These are phyloP conservation scores for Pholiota conissans DNA, from an alignment of 768 basidiomycete species.

Conservation along the genomic window DNA sequence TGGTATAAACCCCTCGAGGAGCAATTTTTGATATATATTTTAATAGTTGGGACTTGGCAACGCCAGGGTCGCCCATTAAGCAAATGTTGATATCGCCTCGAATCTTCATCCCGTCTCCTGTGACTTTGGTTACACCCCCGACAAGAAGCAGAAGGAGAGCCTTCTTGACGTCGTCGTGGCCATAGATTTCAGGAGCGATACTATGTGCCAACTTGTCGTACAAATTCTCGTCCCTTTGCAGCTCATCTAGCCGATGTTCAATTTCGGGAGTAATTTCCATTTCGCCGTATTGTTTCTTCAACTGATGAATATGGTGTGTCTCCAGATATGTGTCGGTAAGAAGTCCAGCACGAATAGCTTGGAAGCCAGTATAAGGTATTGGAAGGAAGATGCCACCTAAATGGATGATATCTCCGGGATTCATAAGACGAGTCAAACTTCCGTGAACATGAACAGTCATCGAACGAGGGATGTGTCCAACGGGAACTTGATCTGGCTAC, in stretches of 20 bases:
- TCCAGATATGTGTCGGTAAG: constrained; percentile 98
- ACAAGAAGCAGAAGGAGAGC: constrained; percentile 89
- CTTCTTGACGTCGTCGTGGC: constrained; percentile 97
- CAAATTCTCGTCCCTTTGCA: constrained; percentile 74
- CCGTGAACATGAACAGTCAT: constrained; percentile 98
- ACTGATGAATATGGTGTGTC: constrained; percentile 84
- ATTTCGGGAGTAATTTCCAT: constrained; percentile 93
- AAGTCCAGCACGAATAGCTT: constrained; percentile 94
- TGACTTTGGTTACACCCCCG: constrained; percentile 93
- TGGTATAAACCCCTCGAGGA: constrained; percentile 96
- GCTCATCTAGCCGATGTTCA: constrained; percentile 60
- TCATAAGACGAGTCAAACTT: constrained; percentile 84
- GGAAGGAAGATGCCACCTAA: constrained; percentile 97
- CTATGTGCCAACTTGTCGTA: constrained; percentile 89
- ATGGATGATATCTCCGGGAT: constrained; percentile 94
- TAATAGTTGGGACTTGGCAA: constrained; percentile 94
- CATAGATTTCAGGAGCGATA: constrained; percentile 98
- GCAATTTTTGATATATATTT: constrained; percentile 99
- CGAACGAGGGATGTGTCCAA: constrained; percentile 97
- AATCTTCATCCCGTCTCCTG: constrained; percentile 98
- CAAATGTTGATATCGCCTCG: constrained; percentile 97
- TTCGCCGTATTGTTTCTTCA: constrained; percentile 96
- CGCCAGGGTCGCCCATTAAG: constrained; percentile 99
- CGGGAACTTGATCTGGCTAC: constrained; percentile 99
- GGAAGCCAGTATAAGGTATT: constrained; percentile 96